Base-by-base conservation (phyloP, 345 rosid species). In the Eucalyptus curtisii region DNA sequence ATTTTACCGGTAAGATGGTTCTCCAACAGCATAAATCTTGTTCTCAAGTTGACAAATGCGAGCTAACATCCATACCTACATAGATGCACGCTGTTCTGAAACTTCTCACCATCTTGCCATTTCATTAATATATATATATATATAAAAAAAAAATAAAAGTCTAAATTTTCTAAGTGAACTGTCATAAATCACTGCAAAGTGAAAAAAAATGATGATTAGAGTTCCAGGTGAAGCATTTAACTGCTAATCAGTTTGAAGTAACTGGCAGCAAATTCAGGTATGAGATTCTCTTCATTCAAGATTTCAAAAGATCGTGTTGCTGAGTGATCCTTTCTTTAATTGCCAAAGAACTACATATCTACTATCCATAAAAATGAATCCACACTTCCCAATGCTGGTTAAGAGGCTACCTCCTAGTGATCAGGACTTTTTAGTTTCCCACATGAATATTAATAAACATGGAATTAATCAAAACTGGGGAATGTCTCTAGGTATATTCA, bases 31-130 rank as follows among this genome's bases (percentile, higher is more conserved):
- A 91, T 93, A 94, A 88, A 97, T 98, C 94, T 98, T 98, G 96
- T 98, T 98, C 94, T 98, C 99, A 85, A 98, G 95, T 92, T 95
- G 99, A 90, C 97, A 96, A 97, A 96, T 95, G 90, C 98, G 93
- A 92, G 98, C 98, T 92, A 98, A 92, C 98, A 96, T 97, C 99
- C 98, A 97, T 31, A 95, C 96, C 99, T 98, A 64, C 44, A 87
- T 68, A 49, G 20, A 86, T 47, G 76, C 52, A 86, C 47, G 48
- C 15, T 66, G 31, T 71, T 49, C 37, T 48, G 61, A 45, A 71
- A n/a, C 31, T 57, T 42, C 37, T 44, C 44, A 71, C 80, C 16
- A 49, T 19, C 85, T 76, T 84, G 87, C 12, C 79, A 76, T 53
- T 31, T 52, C 25, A 17, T 42, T 59, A 20, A 37, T 37, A 37